phyloP scores from a whole-genome alignment of 176 grass and related monocot genomes.

The Raddia distichophylla region DNA sequence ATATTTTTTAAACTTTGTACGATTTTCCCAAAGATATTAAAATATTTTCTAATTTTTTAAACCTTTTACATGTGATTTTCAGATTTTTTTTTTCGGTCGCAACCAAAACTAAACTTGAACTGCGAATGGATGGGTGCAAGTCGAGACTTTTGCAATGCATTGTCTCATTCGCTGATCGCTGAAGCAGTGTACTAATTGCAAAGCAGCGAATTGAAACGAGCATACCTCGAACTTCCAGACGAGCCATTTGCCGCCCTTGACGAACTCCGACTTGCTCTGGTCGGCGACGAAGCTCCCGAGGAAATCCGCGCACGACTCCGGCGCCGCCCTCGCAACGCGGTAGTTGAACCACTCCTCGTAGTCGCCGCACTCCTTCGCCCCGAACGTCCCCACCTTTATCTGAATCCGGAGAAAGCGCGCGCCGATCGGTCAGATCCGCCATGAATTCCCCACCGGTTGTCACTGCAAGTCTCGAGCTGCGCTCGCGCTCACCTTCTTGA shows the following conservation, averaged over 20 bases:
- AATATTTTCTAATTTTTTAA: too few species aligned
- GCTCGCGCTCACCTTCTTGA: conserved; percentile 66
- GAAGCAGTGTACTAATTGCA: too few species aligned
- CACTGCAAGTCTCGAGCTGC: neutral
- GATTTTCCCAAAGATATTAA: too few species aligned
- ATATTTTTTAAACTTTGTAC: too few species aligned
- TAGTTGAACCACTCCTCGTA: conserved; percentile 99
- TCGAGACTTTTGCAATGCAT: too few species aligned
- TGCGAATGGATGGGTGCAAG: too few species aligned
- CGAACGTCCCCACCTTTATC: conserved; percentile 71
- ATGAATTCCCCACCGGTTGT: neutral
- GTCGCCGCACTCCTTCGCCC: conserved; percentile 90
- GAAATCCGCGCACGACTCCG: conserved; percentile 86
- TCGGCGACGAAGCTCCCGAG: conserved; percentile 90
- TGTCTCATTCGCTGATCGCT: too few species aligned
- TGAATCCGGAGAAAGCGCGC: conserved; percentile 21
- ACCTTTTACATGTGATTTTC: too few species aligned
- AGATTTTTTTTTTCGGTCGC: too few species aligned
- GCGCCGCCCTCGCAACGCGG: conserved; percentile 77
- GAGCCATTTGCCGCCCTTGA: conserved; percentile 97
- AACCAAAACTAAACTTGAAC: too few species aligned
- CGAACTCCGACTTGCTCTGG: conserved; percentile 80
- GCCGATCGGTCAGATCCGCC: neutral
- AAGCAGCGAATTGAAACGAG: too few species aligned
- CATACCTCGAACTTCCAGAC: conserved; percentile 95